Percentiles rank a stretch among this genome's conserved stretches.
These are phyloP conservation scores for Populus deltoides DNA, from an alignment of 345 rosid species.

Conservation along the genomic window DNA sequence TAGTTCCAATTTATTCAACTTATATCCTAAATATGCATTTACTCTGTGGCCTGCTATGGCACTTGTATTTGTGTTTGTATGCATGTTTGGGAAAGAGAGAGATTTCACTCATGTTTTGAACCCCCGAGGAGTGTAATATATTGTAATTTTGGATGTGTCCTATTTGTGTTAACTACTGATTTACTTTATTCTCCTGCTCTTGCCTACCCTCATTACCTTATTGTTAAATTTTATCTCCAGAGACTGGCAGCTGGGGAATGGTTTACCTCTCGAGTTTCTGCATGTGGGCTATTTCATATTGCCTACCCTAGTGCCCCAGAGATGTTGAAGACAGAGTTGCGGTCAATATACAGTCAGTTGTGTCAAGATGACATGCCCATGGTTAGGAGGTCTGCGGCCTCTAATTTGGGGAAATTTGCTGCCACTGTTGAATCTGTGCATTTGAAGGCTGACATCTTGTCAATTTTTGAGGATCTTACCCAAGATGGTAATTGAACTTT, in stretches of 20 bases:
- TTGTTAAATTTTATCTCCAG: conserved; percentile 33
- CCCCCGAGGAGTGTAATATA: neutral
- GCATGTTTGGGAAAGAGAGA: neutral
- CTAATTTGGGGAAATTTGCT: conserved; percentile 93
- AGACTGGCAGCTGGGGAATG: conserved; percentile 96
- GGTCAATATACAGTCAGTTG: conserved; percentile 64
- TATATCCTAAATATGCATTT: neutral
- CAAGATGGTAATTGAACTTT: conserved; percentile 72
- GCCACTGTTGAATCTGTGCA: conserved; percentile 86
- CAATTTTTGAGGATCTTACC: conserved; percentile 92
- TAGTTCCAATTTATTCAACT: neutral
- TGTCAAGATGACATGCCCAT: conserved; percentile 99
- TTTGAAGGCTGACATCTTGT: conserved; percentile 80
- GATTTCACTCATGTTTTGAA: neutral
- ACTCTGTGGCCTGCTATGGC: neutral
- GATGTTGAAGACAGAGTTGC: conserved; percentile 61
- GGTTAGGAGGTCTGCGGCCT: conserved; percentile 97
- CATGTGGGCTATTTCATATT: conserved; percentile 90
- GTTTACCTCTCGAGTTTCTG: conserved; percentile 93
- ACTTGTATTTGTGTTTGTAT: neutral
- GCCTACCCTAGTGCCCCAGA: conserved; percentile 90
- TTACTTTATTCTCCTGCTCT: neutral
- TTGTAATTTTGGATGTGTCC: neutral
- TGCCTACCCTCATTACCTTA: neutral
- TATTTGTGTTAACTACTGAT: neutral